These are phyloP conservation scores for Hyaloraphidium curvatum DNA, from an alignment of 192 early-diverging fungal species.

Conservation along the genomic window DNA sequence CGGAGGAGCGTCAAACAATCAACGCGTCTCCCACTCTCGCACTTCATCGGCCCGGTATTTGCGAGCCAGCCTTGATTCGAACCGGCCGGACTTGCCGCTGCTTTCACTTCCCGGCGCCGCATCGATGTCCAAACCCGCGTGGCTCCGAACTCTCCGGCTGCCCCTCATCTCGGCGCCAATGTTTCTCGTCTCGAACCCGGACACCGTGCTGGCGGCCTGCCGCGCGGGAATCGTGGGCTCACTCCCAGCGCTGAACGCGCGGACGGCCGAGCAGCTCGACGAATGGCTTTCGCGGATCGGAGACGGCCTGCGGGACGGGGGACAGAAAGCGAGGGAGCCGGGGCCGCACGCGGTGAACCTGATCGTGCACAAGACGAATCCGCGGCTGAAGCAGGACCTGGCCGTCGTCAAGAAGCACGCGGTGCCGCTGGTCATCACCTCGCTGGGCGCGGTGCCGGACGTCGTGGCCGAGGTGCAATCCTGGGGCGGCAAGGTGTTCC, in stretches of 20 bases:
- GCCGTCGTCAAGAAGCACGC: constrained; percentile 11
- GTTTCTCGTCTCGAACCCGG: constrained; percentile 14
- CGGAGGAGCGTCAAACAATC: no score
- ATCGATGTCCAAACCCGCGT: no score
- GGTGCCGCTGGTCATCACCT: constrained; percentile 14
- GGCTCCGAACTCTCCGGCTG: background rate
- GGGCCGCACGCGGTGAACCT: constrained; percentile 14
- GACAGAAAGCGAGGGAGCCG: background rate
- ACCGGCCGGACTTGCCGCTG: no score
- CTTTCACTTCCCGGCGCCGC: no score
- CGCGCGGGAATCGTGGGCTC: constrained; percentile 11
- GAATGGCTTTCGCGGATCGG: constrained; percentile 10
- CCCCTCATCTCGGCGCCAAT: constrained; percentile 14
- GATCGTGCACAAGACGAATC: constrained; percentile 17
- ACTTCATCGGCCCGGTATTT: no score
- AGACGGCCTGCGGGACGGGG: background rate
- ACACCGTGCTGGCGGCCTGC: constrained; percentile 8
- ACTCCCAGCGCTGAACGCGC: constrained; percentile 14
- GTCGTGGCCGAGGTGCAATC: constrained; percentile 11
- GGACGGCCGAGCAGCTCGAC: constrained; percentile 8
- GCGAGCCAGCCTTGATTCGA: no score
- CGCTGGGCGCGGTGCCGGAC: constrained; percentile 12
- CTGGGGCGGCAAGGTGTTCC: constrained; percentile 12
- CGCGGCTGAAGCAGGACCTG: constrained; percentile 7
- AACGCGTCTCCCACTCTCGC: no score